These are phyloP conservation scores for Lycium barbarum DNA, from an alignment of 257 asterid genomes.

Conservation along the genomic window DNA sequence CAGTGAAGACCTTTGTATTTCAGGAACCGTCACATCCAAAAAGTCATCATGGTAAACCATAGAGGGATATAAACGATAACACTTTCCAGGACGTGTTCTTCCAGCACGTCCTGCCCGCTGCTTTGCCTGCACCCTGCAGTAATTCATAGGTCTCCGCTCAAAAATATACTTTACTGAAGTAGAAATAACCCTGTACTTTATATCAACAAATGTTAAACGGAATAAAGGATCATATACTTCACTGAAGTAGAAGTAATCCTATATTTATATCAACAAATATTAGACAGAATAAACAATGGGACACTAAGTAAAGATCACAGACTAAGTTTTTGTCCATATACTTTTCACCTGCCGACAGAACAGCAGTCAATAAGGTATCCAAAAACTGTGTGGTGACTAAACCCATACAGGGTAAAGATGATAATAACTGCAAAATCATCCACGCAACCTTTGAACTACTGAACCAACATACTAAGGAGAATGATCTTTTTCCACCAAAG, in stretches of 20 bases:
- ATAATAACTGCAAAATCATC: constrained; percentile 2
- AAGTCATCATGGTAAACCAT: constrained; percentile 73
- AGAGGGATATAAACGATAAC: constrained; percentile 87
- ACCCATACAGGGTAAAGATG: not conserved
- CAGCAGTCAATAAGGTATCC: constrained; percentile 18
- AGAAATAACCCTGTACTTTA: not conserved
- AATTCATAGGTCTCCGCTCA: constrained; percentile 14
- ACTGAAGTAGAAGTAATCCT: not conserved
- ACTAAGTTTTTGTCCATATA: not conserved
- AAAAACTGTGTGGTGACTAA: not conserved
- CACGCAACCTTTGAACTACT: not conserved
- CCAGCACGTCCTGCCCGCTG: constrained; percentile 99
- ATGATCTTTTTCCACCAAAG: not conserved
- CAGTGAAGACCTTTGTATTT: constrained; percentile 96
- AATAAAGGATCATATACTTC: not conserved
- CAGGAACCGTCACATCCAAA: constrained; percentile 91
- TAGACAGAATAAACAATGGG: not conserved
- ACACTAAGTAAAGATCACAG: constrained; percentile 7
- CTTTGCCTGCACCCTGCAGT: constrained; percentile 90
- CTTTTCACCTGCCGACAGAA: constrained; percentile 16
- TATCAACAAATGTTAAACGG: not conserved
- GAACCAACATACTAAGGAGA: constrained; percentile 14
- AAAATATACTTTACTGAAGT: not conserved
- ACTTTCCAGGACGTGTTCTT: constrained; percentile 94
- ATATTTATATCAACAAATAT: not conserved